phyloP scores from a whole-genome alignment of 805 yeast genomes.

The Myxozyma geophila region DNA sequence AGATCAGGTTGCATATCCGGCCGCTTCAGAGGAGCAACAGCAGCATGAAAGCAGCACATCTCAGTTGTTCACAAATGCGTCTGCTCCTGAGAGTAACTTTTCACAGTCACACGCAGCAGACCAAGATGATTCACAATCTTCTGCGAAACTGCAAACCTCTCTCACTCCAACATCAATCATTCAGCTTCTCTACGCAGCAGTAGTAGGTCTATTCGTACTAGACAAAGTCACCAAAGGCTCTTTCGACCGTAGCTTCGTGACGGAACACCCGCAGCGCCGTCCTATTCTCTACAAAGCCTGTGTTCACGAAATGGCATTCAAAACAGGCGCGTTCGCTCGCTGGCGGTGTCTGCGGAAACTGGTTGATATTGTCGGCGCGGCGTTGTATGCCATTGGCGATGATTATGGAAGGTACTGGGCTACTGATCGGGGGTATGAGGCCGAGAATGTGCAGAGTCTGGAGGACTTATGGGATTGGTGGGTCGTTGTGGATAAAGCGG shows the following conservation, averaged over 20 bases:
- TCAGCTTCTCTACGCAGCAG: conserved; percentile 27
- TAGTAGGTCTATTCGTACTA: conserved; percentile 24
- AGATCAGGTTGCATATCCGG: background rate
- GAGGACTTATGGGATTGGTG: conserved; percentile 28
- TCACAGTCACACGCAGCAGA: background rate
- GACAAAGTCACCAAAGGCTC: conserved; percentile 5
- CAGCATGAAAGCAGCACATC: background rate
- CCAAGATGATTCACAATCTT: background rate
- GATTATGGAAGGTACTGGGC: conserved; percentile 16
- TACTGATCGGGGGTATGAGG: conserved; percentile 13
- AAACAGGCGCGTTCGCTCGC: conserved; percentile 12
- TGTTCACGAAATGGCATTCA: conserved; percentile 7
- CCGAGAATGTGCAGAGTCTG: conserved; percentile 16
- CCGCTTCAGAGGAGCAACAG: background rate
- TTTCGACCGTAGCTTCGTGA: conserved; percentile 5
- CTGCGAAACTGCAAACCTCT: background rate
- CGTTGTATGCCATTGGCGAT: conserved; percentile 14
- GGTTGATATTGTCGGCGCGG: conserved; percentile 17
- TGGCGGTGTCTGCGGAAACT: conserved; percentile 17
- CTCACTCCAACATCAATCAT: conserved; percentile 18
- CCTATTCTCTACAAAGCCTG: conserved; percentile 15
- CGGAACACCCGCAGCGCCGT: conserved; percentile 14
- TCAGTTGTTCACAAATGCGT: background rate
- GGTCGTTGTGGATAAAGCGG: conserved; percentile 8
- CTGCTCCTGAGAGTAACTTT: background rate